Conservation (phyloP, 495 filamentous ascomycete species). For the Talaromyces borbonicus region DNA sequence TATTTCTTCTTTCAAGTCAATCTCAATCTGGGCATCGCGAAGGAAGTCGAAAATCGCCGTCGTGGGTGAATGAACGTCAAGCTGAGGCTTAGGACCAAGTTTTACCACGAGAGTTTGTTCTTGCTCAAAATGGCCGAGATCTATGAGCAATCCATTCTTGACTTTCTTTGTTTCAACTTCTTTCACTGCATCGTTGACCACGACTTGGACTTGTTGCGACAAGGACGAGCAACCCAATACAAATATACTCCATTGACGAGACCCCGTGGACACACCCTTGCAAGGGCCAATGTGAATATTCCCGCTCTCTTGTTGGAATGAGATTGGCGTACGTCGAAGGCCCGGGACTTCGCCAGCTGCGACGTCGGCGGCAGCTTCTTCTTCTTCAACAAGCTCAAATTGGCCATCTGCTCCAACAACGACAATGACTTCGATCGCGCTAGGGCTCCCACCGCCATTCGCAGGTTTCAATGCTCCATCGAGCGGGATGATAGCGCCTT, state of each 20-base stretch:
- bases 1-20: slow-evolving; percentile 29
- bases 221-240: slow-evolving; percentile 15
- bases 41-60: slow-evolving; percentile 22
- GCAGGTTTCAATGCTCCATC: slow-evolving; percentile 22
- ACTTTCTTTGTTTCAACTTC: neutral
- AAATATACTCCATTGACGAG: slow-evolving; percentile 10
- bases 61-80: slow-evolving; percentile 21
- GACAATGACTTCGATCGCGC: slow-evolving; percentile 33
- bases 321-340: slow-evolving; percentile 11
- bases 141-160: slow-evolving; percentile 2
- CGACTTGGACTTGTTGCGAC: slow-evolving; percentile 15
- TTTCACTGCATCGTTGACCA: slow-evolving; percentile 7
- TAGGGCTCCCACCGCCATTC: slow-evolving; percentile 34
- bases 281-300: slow-evolving; percentile 12
- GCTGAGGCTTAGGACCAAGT: slow-evolving; percentile 24
- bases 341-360: too few relatives aligned
- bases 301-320: slow-evolving; percentile 10
- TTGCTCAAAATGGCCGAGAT: slow-evolving; percentile 14
- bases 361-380: slow-evolving; percentile 12
- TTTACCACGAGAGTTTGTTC: slow-evolving; percentile 17
- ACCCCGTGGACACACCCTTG: neutral
- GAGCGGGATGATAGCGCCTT: slow-evolving; percentile 46
- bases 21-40: slow-evolving; percentile 30
- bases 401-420: slow-evolving; percentile 41
- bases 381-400: slow-evolving; percentile 32